A percentile compares a stretch with the other conserved stretches of the same genome.
Conservation (phyloP, 768 basidiomycete genomes). For the Cytidiella melzeri region DNA sequence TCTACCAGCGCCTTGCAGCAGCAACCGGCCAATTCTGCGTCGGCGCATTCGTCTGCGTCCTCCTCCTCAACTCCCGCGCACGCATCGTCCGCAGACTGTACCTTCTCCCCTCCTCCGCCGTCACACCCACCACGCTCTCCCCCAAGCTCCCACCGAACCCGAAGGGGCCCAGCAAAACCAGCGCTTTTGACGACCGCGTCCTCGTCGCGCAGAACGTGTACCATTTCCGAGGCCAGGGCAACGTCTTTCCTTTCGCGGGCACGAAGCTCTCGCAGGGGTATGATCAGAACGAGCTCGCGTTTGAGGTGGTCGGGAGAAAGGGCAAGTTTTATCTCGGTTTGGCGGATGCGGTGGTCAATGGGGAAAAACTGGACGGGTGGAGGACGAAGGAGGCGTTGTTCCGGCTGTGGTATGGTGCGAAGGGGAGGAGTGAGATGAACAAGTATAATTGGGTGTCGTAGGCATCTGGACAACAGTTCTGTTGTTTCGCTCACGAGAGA, state of each 20-base stretch:
- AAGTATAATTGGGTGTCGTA: slow-evolving; percentile 3
- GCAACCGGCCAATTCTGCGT: slow-evolving; percentile 12
- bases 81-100: slow-evolving; percentile 18
- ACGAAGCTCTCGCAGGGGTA: slow-evolving; percentile 12
- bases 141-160: background rate
- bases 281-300: slow-evolving; percentile 11
- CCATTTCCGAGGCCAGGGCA: slow-evolving; percentile 15
- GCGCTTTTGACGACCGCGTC: background rate
- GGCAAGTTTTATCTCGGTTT: slow-evolving; percentile 15
- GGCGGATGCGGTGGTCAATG: slow-evolving; percentile 15
- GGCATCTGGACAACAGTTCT: background rate
- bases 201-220: slow-evolving; percentile 18
- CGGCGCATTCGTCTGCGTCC: slow-evolving; percentile 15
- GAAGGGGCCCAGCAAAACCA: background rate
- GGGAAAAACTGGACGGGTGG: slow-evolving; percentile 13
- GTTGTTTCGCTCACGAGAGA: too few species aligned
- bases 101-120: slow-evolving; percentile 13
- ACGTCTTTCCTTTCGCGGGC: slow-evolving; percentile 12
- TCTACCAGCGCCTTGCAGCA: slow-evolving; percentile 18
- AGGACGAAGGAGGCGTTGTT: slow-evolving; percentile 15
- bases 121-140: background rate
- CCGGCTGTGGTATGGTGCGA: slow-evolving; percentile 20
- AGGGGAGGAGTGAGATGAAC: slow-evolving; percentile 9
- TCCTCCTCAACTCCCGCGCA: slow-evolving; percentile 18
- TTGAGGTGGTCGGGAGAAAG: slow-evolving; percentile 11